phyloP scores from a whole-genome alignment of 2,329 filamentous ascomycete species.

The Aureobasidium zeae region DNA sequence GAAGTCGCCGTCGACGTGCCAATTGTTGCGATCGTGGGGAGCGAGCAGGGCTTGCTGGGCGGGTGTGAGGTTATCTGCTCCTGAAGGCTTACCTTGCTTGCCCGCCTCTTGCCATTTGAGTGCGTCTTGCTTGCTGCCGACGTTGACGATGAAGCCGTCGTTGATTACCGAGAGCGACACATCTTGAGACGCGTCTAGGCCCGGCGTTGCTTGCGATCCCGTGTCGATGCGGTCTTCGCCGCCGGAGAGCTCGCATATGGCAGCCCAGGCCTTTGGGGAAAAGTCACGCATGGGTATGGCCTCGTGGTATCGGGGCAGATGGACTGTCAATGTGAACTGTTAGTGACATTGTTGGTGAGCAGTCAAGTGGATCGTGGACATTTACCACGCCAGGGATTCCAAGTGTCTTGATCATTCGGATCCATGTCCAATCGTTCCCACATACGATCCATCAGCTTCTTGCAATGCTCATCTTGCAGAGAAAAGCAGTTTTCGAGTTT shows the following conservation, averaged over 20 bases:
- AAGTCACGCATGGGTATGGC: conserved; percentile 32
- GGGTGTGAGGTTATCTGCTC: not conserved
- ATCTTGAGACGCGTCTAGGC: not conserved
- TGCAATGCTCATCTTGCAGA: conserved; percentile 34
- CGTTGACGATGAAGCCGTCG: conserved; percentile 61
- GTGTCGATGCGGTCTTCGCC: conserved; percentile 47
- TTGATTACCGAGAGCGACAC: conserved; percentile 38
- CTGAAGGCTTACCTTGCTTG: not conserved
- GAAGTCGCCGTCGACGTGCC: conserved; percentile 66
- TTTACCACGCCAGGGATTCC: conserved; percentile 52
- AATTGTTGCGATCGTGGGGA: conserved; percentile 43
- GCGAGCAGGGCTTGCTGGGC: not conserved
- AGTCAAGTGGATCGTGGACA: not conserved
- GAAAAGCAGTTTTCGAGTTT: conserved; percentile 46
- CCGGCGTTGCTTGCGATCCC: conserved; percentile 34
- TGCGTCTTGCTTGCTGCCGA: conserved; percentile 47
- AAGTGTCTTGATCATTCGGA: conserved; percentile 54
- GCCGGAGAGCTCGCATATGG: conserved; percentile 57
- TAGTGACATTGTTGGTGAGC: conserved; percentile 47
- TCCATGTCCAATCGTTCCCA: conserved; percentile 60
- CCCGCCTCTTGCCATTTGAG: conserved; percentile 41
- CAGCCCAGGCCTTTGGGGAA: conserved; percentile 56
- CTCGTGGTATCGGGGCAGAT: conserved; percentile 18
- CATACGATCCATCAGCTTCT: conserved; percentile 27
- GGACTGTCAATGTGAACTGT: conserved; percentile 46